phyloP scores from a whole-genome alignment of 352 stramenopile genomes.

The Phytophthora multivora region DNA sequence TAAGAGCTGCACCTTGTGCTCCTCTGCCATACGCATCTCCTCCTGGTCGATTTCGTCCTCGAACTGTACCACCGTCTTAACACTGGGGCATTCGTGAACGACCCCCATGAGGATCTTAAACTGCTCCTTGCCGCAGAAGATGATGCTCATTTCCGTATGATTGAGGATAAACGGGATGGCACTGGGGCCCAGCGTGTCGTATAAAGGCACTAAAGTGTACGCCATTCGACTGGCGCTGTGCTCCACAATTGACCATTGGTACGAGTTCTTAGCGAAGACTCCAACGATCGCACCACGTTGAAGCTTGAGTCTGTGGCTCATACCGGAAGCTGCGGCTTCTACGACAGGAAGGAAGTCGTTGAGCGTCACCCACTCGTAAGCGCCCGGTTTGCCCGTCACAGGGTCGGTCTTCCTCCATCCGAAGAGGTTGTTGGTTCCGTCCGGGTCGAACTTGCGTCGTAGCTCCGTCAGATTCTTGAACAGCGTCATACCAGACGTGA shows the following conservation, averaged over 20 bases:
- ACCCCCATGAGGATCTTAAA: constrained; percentile 55
- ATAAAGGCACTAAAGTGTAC: constrained; percentile 77
- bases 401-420: constrained; percentile 55
- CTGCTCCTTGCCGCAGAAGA: constrained; percentile 70
- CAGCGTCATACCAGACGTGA: constrained; percentile 48
- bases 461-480: constrained; percentile 55
- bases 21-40: constrained; percentile 28
- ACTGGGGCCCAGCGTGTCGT: constrained; percentile 70
- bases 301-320: constrained; percentile 41
- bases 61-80: constrained; percentile 62
- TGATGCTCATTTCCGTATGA: constrained; percentile 71
- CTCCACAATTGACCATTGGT: constrained; percentile 73
- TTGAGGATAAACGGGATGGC: constrained; percentile 81
- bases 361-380: constrained; percentile 68
- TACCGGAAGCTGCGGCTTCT: constrained; percentile 44
- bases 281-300: constrained; percentile 58
- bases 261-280: constrained; percentile 76
- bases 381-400: constrained; percentile 36
- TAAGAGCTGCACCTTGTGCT: constrained; percentile 45
- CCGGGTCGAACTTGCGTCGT: constrained; percentile 43
- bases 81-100: constrained; percentile 49
- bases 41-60: constrained; percentile 51
- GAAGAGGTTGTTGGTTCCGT: constrained; percentile 61
- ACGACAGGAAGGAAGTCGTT: constrained; percentile 57
- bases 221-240: constrained; percentile 68